Conservation (phyloP, 495 filamentous ascomycete species). For the Aspergillus panamensis region DNA sequence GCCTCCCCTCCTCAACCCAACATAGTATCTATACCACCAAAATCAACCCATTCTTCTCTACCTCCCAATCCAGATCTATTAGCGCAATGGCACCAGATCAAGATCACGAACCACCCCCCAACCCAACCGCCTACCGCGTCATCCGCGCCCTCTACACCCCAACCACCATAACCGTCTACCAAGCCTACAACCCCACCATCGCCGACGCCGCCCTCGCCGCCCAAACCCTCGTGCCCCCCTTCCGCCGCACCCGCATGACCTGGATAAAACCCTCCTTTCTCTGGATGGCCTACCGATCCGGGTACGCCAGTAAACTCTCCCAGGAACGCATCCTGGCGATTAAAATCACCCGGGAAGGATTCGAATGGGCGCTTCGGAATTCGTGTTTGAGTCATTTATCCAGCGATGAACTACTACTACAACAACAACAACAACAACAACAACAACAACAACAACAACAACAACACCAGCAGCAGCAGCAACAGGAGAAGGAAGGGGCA, state of each 20-base stretch:
- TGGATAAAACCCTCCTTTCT: constrained; percentile 65
- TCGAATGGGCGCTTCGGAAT: constrained; percentile 36
- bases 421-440: too few relatives aligned
- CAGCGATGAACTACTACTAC: constrained; percentile 8
- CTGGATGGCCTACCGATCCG: constrained; percentile 63
- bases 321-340: constrained; percentile 56
- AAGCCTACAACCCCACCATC: constrained; percentile 56
- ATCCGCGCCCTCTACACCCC: constrained; percentile 50
- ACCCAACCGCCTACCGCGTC: constrained; percentile 37
- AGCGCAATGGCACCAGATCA: not conserved
- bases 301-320: constrained; percentile 48
- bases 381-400: constrained; percentile 20
- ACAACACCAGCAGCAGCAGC: too few relatives aligned
- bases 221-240: constrained; percentile 50
- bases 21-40: not conserved
- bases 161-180: constrained; percentile 58
- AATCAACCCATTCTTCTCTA: not conserved
- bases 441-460: too few relatives aligned
- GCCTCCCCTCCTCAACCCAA: not conserved
- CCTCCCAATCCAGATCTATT: not conserved
- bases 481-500: constrained; percentile 13
- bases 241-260: constrained; percentile 56
- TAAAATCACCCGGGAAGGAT: constrained; percentile 44
- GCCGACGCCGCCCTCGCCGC: constrained; percentile 48
- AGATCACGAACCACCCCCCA: not conserved